Conservation (phyloP, 2,329 filamentous ascomycete species). For the Diaporthe destruens region DNA sequence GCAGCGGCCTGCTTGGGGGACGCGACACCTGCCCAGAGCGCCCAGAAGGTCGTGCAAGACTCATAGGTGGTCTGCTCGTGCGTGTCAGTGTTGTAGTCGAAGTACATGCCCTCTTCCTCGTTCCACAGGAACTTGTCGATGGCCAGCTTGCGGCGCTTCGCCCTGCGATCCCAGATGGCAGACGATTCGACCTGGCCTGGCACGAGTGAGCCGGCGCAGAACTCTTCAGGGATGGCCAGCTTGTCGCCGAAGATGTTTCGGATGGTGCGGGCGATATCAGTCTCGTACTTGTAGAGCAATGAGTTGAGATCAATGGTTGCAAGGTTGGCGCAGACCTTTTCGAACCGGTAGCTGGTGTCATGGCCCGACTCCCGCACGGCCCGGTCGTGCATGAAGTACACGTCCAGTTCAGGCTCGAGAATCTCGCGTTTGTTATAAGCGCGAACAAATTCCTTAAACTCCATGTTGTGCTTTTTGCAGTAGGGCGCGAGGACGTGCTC, state of each 20-base stretch:
- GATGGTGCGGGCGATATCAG: conserved; percentile 90
- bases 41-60: conserved; percentile 94
- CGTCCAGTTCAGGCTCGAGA: conserved; percentile 87
- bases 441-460: conserved; percentile 84
- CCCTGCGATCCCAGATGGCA: conserved; percentile 89
- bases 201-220: conserved; percentile 76
- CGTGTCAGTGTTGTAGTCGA: conserved; percentile 92
- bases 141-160: conserved; percentile 82
- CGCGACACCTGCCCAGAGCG: conserved; percentile 93
- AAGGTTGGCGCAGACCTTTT: conserved; percentile 86
- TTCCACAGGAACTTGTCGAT: conserved; percentile 98
- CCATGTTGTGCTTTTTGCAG: conserved; percentile 84
- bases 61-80: conserved; percentile 88
- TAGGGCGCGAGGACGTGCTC: conserved; percentile 86
- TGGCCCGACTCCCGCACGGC: conserved; percentile 97
- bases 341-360: conserved; percentile 94
- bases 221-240: conserved; percentile 85
- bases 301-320: conserved; percentile 97
- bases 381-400: conserved; percentile 96
- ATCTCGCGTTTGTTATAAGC: conserved; percentile 87
- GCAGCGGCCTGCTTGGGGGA: conserved; percentile 87
- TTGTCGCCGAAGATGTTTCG: conserved; percentile 86
- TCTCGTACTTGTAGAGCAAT: conserved; percentile 95
- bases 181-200: conserved; percentile 83
- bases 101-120: conserved; percentile 93